Evolutionary conservation across 148 eudicot genomes (phyloP).

Genomic region (Camellia sinensis): DNA sequence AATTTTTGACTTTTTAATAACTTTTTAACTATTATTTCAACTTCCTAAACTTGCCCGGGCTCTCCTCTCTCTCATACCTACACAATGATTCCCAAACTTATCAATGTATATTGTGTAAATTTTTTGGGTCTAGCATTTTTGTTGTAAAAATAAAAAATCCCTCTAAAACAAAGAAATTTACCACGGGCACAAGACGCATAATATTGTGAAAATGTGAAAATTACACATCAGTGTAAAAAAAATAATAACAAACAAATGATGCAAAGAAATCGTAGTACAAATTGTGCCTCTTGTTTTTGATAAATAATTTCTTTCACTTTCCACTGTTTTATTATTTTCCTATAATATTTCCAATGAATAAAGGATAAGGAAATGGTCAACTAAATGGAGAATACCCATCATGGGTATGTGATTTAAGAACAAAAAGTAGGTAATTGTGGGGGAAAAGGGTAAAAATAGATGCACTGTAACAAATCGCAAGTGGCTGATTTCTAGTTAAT

Average conservation of each 20-base stretch:
- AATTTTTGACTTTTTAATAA: background rate
- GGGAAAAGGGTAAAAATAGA: background rate
- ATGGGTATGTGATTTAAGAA: too few species aligned
- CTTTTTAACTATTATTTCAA: background rate
- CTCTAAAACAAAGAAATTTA: too few species aligned
- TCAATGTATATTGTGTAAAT: background rate
- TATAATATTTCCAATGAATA: too few species aligned
- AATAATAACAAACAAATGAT: too few species aligned
- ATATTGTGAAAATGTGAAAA: too few species aligned
- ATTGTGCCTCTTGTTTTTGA: background rate
- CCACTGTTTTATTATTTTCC: too few species aligned
- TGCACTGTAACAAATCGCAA: too few species aligned
- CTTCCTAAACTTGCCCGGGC: background rate
- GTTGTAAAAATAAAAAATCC: background rate
- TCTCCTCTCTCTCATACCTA: background rate
- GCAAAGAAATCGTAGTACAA: background rate
- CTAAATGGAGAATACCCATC: background rate
- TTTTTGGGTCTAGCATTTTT: background rate
- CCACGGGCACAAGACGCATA: background rate
- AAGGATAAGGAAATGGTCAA: background rate
- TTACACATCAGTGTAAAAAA: too few species aligned
- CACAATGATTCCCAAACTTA: background rate
- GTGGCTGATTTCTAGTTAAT: background rate
- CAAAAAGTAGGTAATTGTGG: background rate
- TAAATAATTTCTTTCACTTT: too few species aligned